Evolutionary conservation across 148 eudicot genomes (phyloP).

Genomic region (Heliosperma pusillum): DNA sequence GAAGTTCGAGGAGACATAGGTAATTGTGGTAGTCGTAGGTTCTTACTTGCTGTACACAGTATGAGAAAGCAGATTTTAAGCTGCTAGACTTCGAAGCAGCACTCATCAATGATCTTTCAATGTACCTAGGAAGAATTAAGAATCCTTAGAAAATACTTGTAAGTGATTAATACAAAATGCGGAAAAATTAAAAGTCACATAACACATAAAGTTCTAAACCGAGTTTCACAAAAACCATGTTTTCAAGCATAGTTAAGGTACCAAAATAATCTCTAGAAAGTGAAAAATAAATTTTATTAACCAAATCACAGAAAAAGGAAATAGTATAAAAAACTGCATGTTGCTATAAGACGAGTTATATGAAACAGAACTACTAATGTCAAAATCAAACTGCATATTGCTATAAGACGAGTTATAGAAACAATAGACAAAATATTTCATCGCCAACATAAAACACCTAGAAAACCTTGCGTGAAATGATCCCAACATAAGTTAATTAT

Average conservation of each 20-base stretch:
- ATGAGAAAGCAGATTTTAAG: conserved; percentile 67
- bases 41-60: conserved; percentile 91
- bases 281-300: neutral
- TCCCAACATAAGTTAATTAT: no score
- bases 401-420: neutral
- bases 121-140: conserved; percentile 16
- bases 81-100: conserved; percentile 52
- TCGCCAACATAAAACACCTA: neutral
- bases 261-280: neutral
- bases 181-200: neutral
- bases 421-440: neutral
- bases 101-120: conserved; percentile 35
- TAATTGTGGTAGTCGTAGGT: conserved; percentile 91
- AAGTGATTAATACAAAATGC: neutral
- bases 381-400: neutral
- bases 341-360: no score
- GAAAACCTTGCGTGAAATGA: neutral
- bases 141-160: neutral
- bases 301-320: neutral
- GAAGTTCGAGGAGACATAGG: conserved; percentile 93
- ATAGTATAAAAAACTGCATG: no score
- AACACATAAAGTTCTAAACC: neutral
- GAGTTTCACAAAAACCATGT: neutral
- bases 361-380: neutral
- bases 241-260: neutral